A percentile compares a stretch with the other conserved stretches of the same genome.
Conservation (phyloP, 2,329 filamentous ascomycete genomes). For the Aureobasidium subglaciale region DNA sequence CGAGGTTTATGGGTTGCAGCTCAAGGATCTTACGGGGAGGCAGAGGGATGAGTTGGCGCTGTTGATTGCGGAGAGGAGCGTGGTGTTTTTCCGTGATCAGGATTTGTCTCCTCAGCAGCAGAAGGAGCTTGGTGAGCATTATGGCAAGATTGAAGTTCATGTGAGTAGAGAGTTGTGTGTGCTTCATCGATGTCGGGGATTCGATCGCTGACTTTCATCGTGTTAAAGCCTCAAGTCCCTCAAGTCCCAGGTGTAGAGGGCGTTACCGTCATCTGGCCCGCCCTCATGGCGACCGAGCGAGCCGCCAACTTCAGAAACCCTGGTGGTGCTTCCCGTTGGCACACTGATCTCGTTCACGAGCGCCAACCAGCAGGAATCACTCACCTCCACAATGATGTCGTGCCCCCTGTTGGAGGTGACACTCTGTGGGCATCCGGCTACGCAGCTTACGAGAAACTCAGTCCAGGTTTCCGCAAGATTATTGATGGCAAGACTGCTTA, state of each 20-base stretch:
- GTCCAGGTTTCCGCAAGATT: constrained; percentile 60
- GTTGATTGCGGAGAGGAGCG: constrained; percentile 56
- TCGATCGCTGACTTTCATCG: background rate
- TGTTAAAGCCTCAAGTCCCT: constrained; percentile 53
- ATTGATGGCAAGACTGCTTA: constrained; percentile 61
- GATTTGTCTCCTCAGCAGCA: constrained; percentile 56
- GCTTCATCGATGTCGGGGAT: background rate
- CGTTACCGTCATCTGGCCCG: constrained; percentile 60
- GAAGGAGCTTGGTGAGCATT: constrained; percentile 55
- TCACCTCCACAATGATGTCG: constrained; percentile 36
- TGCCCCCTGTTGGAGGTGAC: constrained; percentile 56
- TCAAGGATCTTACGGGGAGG: constrained; percentile 53
- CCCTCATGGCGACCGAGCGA: constrained; percentile 55
- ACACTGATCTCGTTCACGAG: constrained; percentile 65
- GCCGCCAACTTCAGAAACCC: constrained; percentile 58
- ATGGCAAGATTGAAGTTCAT: constrained; percentile 61
- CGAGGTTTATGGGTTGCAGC: constrained; percentile 56
- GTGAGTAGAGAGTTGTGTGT: constrained; percentile 3
- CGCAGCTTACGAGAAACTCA: constrained; percentile 65
- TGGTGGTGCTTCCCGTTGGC: constrained; percentile 62
- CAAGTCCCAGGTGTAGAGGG: constrained; percentile 62
- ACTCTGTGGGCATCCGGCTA: constrained; percentile 68
- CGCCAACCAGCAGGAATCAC: constrained; percentile 55
- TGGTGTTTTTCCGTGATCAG: constrained; percentile 62
- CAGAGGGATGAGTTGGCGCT: constrained; percentile 57